Evolutionary conservation across 768 basidiomycete species (phyloP).

Genomic region (Tephrocybe sp.): DNA sequence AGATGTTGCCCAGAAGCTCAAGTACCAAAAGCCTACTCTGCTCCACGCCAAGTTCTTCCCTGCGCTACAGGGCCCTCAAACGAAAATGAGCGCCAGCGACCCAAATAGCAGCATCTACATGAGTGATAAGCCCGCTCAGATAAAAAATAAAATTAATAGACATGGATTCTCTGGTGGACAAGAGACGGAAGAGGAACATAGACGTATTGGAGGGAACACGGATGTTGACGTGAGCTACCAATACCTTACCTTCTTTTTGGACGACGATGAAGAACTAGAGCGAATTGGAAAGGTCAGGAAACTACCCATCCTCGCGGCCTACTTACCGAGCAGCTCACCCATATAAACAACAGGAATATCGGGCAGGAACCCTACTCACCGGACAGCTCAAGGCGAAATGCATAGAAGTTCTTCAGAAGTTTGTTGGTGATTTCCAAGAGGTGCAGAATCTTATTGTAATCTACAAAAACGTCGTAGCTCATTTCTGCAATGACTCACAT

Average conservation of each 20-base stretch:
- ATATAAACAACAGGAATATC: conserved; percentile 69
- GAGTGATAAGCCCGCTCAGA: conserved; percentile 88
- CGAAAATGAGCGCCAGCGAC: conserved; percentile 98
- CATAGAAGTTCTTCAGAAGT: conserved; percentile 77
- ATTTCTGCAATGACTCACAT: conserved; percentile 2
- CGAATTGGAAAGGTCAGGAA: conserved; percentile 67
- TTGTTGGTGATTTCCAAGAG: conserved; percentile 86
- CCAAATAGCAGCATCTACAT: conserved; percentile 93
- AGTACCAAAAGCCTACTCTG: conserved; percentile 92
- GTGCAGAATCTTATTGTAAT: conserved; percentile 23
- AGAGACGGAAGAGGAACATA: conserved; percentile 95
- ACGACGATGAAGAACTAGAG: conserved; percentile 87
- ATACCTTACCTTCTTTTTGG: conserved; percentile 92
- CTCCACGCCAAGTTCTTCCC: conserved; percentile 98
- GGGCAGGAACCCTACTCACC: conserved; percentile 81
- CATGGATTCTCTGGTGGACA: conserved; percentile 96
- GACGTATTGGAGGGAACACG: conserved; percentile 82
- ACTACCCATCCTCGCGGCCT: neutral
- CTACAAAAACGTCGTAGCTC: conserved; percentile 6
- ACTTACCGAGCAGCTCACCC: neutral
- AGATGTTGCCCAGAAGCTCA: conserved; percentile 90
- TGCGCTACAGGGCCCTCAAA: conserved; percentile 95
- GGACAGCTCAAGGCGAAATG: conserved; percentile 90
- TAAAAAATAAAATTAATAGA: conserved; percentile 96
- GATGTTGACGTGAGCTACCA: conserved; percentile 97